Percentiles rank a stretch among this genome's conserved stretches.
Conservation (phyloP, 164 flowering plant genomes). For the Litsea cubeba region DNA sequence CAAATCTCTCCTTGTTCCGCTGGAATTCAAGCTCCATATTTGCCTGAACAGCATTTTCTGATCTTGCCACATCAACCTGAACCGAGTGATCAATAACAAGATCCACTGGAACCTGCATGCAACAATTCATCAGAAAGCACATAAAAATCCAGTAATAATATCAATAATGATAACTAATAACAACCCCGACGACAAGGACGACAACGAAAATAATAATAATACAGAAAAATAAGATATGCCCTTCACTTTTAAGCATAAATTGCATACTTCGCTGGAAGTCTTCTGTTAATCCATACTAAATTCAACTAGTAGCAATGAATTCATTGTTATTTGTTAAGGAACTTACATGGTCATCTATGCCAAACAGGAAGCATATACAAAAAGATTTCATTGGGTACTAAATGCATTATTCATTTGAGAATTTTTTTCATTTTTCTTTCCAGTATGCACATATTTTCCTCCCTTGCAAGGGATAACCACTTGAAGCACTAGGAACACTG, state of each 20-base stretch:
- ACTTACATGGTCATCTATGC: neutral
- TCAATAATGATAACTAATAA: no score
- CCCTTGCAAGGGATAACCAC: neutral
- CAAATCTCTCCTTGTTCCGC: constrained; percentile 77
- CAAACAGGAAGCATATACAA: neutral
- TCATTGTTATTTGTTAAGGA: neutral
- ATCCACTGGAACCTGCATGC: constrained; percentile 83
- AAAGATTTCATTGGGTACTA: neutral
- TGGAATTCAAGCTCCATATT: constrained; percentile 78
- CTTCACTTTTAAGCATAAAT: neutral
- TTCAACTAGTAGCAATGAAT: neutral
- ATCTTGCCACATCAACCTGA: constrained; percentile 76
- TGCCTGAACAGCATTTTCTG: constrained; percentile 74
- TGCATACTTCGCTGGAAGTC: neutral
- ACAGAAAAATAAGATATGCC: neutral
- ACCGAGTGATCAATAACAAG: constrained; percentile 92
- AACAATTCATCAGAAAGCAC: neutral
- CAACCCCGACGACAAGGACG: neutral
- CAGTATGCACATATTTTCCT: neutral
- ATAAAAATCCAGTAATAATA: neutral
- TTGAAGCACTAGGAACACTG: neutral
- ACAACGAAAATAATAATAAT: neutral
- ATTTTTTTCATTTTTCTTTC: neutral
- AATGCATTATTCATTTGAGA: neutral
- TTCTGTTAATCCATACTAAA: neutral